These are phyloP conservation scores for Neoarthrinium moseri DNA, from an alignment of 2,329 filamentous ascomycete genomes.

Conservation along the genomic window DNA sequence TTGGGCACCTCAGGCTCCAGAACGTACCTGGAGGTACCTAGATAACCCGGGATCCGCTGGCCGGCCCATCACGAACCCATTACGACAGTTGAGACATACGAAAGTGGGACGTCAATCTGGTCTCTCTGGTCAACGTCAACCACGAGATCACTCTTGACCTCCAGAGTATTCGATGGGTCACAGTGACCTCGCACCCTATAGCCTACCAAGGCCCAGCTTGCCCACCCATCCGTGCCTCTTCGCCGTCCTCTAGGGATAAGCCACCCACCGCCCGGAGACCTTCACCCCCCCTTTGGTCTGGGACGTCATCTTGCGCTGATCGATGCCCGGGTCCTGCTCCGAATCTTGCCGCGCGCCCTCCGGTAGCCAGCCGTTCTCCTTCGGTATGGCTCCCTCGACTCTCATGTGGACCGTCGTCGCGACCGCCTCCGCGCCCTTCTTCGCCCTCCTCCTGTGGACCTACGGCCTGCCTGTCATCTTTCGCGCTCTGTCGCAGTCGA, in stretches of 20 bases:
- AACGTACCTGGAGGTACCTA: too few species aligned
- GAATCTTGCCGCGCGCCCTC: neutral
- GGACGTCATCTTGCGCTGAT: too few species aligned
- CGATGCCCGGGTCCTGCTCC: neutral
- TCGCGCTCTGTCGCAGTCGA: constrained; percentile 33
- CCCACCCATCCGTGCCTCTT: too few species aligned
- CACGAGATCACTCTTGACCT: neutral
- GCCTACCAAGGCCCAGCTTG: constrained; percentile 1
- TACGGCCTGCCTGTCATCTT: constrained; percentile 29
- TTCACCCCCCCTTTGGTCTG: too few species aligned
- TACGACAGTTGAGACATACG: constrained; percentile 7
- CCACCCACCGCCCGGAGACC: too few species aligned
- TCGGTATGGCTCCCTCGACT: constrained; percentile 22
- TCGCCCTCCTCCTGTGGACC: constrained; percentile 25
- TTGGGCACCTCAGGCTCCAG: too few species aligned
- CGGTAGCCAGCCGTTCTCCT: neutral
- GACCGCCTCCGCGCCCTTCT: constrained; percentile 26
- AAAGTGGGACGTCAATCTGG: constrained; percentile 4
- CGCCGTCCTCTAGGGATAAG: neutral
- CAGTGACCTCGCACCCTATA: neutral
- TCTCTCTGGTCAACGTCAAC: neutral
- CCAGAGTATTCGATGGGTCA: constrained; percentile 1
- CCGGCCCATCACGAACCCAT: too few species aligned
- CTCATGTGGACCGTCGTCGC: constrained; percentile 22
- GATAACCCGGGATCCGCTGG: too few species aligned